Evolutionary conservation across 768 basidiomycete genomes (phyloP), one percentile per base, ranked within the genome.

Genomic region (Mycena alexandri): DNA sequence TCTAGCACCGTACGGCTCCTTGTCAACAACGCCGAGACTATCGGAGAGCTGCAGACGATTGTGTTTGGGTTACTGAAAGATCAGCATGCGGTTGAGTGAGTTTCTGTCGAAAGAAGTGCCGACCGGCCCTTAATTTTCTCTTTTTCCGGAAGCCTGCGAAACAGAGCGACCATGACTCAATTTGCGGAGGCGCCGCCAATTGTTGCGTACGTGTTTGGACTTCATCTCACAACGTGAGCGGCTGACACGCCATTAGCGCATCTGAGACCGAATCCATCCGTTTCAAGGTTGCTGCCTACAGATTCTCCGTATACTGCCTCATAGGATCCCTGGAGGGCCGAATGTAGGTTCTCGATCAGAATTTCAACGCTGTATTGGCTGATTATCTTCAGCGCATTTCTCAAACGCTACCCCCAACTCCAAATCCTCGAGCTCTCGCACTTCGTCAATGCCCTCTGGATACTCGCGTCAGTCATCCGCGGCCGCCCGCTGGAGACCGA

Each of bases 351-450:
- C 38, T 24, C 5, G 41, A 17, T 52, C 29, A 10, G 8, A 19
- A 22, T 36, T 36, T 17, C 51, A n/a, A 25, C 19, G 24, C 16
- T 2, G 2, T 44, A 33, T 3, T 51, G 38, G 33, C 2, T 17
- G 11, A 19, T 42, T 16, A 36, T 47, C 13, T 13, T 2, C 43
- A 66, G 65, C 14, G 65, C 65, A 16, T 66, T 66, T 52, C 58
- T 66, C 38, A 41, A 29, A 16, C 16, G 65, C 13, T 66, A 53
- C 38, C 51, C 59, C 9, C 33, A n/a, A 36, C 46, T 66, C 65
- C 59, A 66, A 13, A 22, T 66, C 59, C 65, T 66, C 52, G 65
- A 66, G 46, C 58, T 66, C 24, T 46, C 65, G 17, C 58, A 66
- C 53, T 61, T 66, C 11, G 65, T 56, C 36, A 46, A 7, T 10